Conservation (phyloP, 2,329 filamentous ascomycete genomes). For the Cladosporium sp. region DNA sequence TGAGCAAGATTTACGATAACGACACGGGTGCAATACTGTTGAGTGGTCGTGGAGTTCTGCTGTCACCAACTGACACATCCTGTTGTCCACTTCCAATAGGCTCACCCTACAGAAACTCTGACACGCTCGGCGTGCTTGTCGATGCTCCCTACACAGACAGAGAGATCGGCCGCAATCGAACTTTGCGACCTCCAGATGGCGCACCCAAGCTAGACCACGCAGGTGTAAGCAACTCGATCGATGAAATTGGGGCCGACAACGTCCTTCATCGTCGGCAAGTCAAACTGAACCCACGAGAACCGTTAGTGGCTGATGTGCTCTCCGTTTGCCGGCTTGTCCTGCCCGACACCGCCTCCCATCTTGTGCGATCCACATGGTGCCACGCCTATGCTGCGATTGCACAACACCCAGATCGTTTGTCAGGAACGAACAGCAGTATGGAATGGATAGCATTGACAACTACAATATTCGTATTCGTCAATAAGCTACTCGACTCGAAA, state of each 20-base stretch:
- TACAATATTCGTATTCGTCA: constrained; percentile 43
- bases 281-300: constrained; percentile 31
- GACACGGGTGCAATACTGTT: constrained; percentile 29
- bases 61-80: constrained; percentile 28
- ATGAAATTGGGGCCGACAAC: constrained; percentile 31
- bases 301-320: constrained; percentile 30
- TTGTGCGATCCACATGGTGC: constrained; percentile 36
- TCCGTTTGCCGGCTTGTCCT: constrained; percentile 35
- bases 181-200: constrained; percentile 24
- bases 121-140: constrained; percentile 23
- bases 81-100: constrained; percentile 29
- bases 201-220: constrained; percentile 25
- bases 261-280: constrained; percentile 35
- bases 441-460: constrained; percentile 45
- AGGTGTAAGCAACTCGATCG: constrained; percentile 29
- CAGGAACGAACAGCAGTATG: constrained; percentile 23
- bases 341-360: constrained; percentile 28
- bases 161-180: constrained; percentile 36
- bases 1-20: constrained; percentile 29
- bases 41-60: constrained; percentile 28
- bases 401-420: constrained; percentile 21
- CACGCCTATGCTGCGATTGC: constrained; percentile 29
- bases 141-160: background rate
- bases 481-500: constrained; percentile 35
- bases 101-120: constrained; percentile 31